Evolutionary conservation across 2,329 filamentous ascomycete species (phyloP).

Genomic region (Monosporascus sp.): DNA sequence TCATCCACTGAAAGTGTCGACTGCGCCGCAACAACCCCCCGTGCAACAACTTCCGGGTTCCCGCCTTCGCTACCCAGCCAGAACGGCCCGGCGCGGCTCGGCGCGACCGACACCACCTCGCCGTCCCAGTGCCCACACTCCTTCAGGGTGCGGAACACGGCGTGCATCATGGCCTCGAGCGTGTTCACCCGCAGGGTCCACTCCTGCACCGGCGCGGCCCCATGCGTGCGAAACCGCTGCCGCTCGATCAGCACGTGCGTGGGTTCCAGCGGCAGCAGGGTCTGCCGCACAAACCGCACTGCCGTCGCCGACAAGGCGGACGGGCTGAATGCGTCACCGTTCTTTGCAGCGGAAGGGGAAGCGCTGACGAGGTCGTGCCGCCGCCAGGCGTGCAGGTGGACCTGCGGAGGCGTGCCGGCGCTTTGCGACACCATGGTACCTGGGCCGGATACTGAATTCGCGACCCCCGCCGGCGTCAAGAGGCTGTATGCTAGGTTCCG

Average conservation of each 20-base stretch:
- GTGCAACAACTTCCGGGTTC: neutral
- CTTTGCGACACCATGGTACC: neutral
- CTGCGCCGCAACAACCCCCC: too few relatives aligned
- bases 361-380: slow-evolving; percentile 23
- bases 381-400: slow-evolving; percentile 30
- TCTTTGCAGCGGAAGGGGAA: neutral
- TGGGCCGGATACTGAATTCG: slow-evolving; percentile 14
- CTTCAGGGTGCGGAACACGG: slow-evolving; percentile 54
- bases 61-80: slow-evolving; percentile 6
- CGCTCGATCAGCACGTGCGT: slow-evolving; percentile 66
- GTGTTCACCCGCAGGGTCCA: slow-evolving; percentile 82
- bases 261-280: slow-evolving; percentile 47
- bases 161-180: slow-evolving; percentile 77
- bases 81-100: slow-evolving; percentile 50
- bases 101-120: slow-evolving; percentile 45
- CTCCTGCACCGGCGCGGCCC: slow-evolving; percentile 62
- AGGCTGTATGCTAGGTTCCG: slow-evolving; percentile 74
- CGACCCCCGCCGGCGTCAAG: slow-evolving; percentile 27
- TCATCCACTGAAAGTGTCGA: neutral
- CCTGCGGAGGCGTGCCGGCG: slow-evolving; percentile 10
- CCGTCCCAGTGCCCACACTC: slow-evolving; percentile 37
- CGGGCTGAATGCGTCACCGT: slow-evolving; percentile 28
- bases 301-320: slow-evolving; percentile 29
- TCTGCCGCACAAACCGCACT: slow-evolving; percentile 27
- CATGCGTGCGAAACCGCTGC: slow-evolving; percentile 58